Conservation (phyloP, 2,329 filamentous ascomycete species). For the Alternaria arborescens region DNA sequence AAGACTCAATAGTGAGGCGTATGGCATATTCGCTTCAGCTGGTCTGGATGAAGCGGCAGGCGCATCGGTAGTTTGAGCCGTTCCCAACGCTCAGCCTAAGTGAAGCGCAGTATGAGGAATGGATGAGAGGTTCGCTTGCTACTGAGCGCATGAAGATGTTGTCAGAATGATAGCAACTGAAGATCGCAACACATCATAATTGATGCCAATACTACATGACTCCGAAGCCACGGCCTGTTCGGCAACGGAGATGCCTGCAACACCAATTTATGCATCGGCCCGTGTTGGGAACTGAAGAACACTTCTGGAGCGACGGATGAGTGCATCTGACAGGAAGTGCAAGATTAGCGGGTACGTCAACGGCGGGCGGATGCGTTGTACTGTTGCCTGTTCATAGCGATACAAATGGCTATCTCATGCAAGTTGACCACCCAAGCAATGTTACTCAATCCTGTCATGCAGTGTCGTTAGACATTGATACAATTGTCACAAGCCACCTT, state of each 20-base stretch:
- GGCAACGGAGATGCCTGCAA: conserved; percentile 5
- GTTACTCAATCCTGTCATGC: not conserved
- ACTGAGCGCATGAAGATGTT: conserved; percentile 7
- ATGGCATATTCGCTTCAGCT: conserved; percentile 10
- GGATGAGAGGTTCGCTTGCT: conserved; percentile 6
- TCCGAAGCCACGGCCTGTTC: not conserved
- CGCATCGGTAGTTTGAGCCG: conserved; percentile 5
- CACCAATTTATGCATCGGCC: conserved; percentile 24
- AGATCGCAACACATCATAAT: not conserved
- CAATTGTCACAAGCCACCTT: not conserved
- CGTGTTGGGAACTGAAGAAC: conserved; percentile 15
- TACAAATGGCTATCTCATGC: conserved; percentile 24
- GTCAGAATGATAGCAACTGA: not conserved
- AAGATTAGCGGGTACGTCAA: conserved; percentile 21
- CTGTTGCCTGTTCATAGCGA: conserved; percentile 1
- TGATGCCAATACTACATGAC: conserved; percentile 11
- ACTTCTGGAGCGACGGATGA: conserved; percentile 20
- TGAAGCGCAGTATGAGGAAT: not conserved
- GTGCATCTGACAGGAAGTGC: conserved; percentile 31
- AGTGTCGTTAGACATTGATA: not conserved
- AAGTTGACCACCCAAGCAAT: not conserved
- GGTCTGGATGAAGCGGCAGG: conserved; percentile 5
- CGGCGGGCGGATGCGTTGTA: conserved; percentile 4
- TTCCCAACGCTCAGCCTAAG: not conserved
- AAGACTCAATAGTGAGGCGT: conserved; percentile 17